These are phyloP conservation scores for Diaporthe humulicola DNA, from an alignment of 2,329 filamentous ascomycete genomes.

Conservation along the genomic window DNA sequence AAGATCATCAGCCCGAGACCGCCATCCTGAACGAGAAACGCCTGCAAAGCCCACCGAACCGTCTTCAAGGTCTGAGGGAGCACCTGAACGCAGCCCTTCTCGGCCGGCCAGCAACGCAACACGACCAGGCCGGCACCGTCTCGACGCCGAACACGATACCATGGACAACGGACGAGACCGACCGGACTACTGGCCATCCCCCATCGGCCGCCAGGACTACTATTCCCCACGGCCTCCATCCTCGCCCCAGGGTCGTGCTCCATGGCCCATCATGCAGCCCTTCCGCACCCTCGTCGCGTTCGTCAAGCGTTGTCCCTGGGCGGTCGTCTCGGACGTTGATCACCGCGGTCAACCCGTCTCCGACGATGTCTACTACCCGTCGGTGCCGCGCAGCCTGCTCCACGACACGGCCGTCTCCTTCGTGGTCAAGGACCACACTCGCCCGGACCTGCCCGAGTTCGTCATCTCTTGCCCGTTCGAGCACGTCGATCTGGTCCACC, in stretches of 20 bases:
- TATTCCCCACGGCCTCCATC: neutral
- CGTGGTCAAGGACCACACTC: slow-evolving; percentile 37
- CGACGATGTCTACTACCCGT: slow-evolving; percentile 27
- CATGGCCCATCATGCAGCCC: slow-evolving; percentile 18
- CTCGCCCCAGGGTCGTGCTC: neutral
- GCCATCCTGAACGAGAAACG: neutral
- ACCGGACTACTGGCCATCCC: neutral
- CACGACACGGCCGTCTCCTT: slow-evolving; percentile 38
- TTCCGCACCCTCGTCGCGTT: slow-evolving; percentile 27
- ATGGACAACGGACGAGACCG: neutral
- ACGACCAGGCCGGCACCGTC: neutral
- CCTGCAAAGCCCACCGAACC: neutral
- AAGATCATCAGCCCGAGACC: neutral
- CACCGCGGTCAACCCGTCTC: neutral
- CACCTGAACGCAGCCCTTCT: neutral
- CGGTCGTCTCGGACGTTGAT: slow-evolving; percentile 1
- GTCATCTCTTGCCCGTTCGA: slow-evolving; percentile 39
- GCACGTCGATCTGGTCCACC: slow-evolving; percentile 31
- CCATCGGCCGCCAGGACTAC: neutral
- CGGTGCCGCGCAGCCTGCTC: slow-evolving; percentile 31
- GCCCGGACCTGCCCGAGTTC: slow-evolving; percentile 34
- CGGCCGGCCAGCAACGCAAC: neutral
- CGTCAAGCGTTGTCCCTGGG: slow-evolving; percentile 37
- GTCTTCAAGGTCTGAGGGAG: neutral
- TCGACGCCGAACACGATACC: neutral